Evolutionary conservation across 2,329 filamentous ascomycete species (phyloP).

Genomic region (Trichoderma oligosporum): DNA sequence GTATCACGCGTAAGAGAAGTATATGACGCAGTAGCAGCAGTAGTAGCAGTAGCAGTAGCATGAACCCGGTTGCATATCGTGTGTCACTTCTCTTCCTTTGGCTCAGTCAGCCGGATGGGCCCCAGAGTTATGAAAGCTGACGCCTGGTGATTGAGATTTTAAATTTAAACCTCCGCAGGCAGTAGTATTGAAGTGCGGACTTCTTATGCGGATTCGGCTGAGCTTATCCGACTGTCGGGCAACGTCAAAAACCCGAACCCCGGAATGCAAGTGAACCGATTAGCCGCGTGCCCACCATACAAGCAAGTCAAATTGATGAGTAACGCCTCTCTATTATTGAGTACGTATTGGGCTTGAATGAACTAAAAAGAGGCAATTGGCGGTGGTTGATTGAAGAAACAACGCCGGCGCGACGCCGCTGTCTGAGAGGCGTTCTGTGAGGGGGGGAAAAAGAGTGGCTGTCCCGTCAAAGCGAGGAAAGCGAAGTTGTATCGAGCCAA

Average conservation of each 20-base stretch:
- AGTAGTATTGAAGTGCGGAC: conserved; percentile 2
- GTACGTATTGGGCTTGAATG: neutral
- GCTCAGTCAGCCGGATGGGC: neutral
- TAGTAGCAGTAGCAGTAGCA: neutral
- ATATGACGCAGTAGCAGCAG: neutral
- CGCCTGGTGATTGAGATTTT: conserved; percentile 13
- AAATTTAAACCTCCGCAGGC: conserved; percentile 5
- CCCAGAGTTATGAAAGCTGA: neutral
- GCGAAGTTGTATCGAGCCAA: neutral
- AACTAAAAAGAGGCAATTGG: neutral
- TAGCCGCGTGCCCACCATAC: neutral
- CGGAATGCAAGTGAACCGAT: neutral
- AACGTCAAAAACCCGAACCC: conserved; percentile 16
- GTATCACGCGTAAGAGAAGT: no score
- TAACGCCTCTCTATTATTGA: neutral
- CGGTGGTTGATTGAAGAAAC: conserved; percentile 6
- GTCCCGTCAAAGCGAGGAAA: neutral
- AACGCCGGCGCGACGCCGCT: conserved; percentile 14
- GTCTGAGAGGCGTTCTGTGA: conserved; percentile 14
- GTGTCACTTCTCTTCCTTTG: no score
- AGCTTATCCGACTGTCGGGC: conserved; percentile 12
- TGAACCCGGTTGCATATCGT: no score
- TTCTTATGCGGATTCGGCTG: conserved; percentile 12
- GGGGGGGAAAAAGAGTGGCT: neutral
- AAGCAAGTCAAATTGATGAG: neutral